phyloP scores from a whole-genome alignment of 352 stramenopile genomes.

The Thraustotheca clavata region DNA sequence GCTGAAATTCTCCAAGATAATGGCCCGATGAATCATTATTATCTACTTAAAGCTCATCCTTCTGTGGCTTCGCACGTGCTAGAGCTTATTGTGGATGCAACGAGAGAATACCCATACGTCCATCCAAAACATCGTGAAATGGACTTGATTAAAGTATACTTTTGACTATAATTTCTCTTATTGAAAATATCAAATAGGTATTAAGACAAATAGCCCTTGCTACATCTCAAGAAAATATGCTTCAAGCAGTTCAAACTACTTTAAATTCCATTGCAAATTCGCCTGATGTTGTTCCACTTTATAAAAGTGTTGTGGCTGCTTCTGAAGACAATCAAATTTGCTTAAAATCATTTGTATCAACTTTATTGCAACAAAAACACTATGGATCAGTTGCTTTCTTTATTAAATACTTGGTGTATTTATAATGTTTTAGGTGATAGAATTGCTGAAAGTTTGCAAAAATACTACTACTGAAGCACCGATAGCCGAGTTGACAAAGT shows the following conservation, averaged over 20 bases:
- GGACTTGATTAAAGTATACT: conserved; percentile 20
- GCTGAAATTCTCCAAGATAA: not conserved
- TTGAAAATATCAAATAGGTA: not conserved
- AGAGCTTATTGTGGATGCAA: not conserved
- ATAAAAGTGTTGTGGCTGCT: not conserved
- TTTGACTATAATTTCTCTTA: not conserved
- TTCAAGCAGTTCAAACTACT: not conserved
- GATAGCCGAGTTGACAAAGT: not conserved
- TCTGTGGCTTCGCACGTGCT: not conserved
- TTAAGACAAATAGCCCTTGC: conserved; percentile 18
- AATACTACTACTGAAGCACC: too few relatives aligned
- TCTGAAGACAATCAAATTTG: not conserved
- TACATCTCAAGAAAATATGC: conserved; percentile 2
- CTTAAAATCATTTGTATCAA: not conserved
- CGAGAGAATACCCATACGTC: conserved; percentile 4
- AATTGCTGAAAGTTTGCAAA: too few relatives aligned
- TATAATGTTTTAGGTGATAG: too few relatives aligned
- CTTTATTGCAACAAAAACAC: not conserved
- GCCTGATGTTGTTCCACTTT: not conserved
- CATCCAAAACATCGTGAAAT: conserved; percentile 14
- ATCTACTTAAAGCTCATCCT: conserved; percentile 12
- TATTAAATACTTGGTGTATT: too few relatives aligned
- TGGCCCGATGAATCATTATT: conserved; percentile 13
- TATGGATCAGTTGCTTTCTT: not conserved
- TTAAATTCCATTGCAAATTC: not conserved